Evolutionary conservation across 2,329 filamentous ascomycete species (phyloP), one percentile per base, ranked within the genome.

Genomic region (Hypomyces rosellus): DNA sequence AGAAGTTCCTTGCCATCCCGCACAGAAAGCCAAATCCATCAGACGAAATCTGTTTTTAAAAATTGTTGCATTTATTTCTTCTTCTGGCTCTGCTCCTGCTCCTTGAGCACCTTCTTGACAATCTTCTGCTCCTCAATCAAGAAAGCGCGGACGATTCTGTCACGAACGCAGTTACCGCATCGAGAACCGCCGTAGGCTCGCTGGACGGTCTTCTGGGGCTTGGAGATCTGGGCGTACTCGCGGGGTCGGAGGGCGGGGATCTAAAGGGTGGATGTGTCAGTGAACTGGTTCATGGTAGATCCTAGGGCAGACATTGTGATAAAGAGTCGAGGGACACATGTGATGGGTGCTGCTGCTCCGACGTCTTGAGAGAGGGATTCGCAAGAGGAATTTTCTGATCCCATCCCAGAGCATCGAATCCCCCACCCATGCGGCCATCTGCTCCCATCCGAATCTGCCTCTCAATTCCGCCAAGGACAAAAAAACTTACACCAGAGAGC

Each of bases 121-220:
- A 99, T 97, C 89, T 99, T 99, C 84, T 99, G 93, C 85, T 99
- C 93, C 82, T 99, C 95, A 63, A 99, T 97, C 74, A 99, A 80
- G 86, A 99, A 99, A 60, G 93, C 93, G 66, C 93, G 89, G 65
- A 96, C 89, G 65, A 99, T 89, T 66, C 93, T 88, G 81, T 99
- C 93, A 76, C 92, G 91, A 65, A 99, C 93, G 76, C 93, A 99
- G 83, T 89, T 93, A 71, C 88, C 90, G 82, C 93, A 99, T 84
- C 93, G 89, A 68, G 91, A 96, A 70, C 93, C 93, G 74, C 93
- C 91, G 75, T 99, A 99, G 69, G 93, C 91, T 68, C 93, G 90
- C 81, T 93, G 89, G 73, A 99, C 93, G 68, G 89, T 96, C 89
- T 99, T 99, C 86, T 96, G 90, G 73, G 95, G 92, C 78, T 92